Base-by-base conservation (phyloP, 495 filamentous ascomycete genomes). In the Daldinia decipiens region DNA sequence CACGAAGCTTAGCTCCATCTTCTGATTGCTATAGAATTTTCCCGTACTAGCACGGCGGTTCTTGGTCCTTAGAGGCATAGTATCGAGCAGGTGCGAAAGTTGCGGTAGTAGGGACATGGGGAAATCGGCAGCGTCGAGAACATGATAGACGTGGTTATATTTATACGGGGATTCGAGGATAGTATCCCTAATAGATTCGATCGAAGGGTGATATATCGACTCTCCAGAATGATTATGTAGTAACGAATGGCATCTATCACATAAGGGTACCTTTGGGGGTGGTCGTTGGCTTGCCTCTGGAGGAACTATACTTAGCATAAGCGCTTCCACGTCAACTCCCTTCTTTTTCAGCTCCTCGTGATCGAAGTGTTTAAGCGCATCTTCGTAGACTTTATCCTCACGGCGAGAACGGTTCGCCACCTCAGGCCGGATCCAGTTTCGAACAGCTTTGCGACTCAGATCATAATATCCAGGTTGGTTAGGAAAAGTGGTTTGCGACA, bases 71-170 rank as follows among this genome's bases (percentile, higher is more conserved):
- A 92, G 84, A 9, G 89, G 87, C 56, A 88, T 83, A 1, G 90
- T 70, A 1, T 86, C 82, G 1, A 98, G 83, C 2, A 85, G 63
- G 0, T 78, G 68, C 4, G 80, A 76, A 9, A 88, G 77, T 45
- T 87, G 84, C 2, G 91, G 89, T 6, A 97, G 79, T 9, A 99
- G 77, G 1, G 95, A 97, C 84, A 99, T 89, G 21, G 95, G 95
- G 68, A 99, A 97, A 76, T 99, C 95, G 15, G 94, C 96, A 4
- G 95, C 95, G 74, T 99, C 95, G n/a, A 98, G 75, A n/a, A 99
- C 85, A 78, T 98, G 94, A 77, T 98, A 99, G 60, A 99, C 87
- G 72, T 97, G 94, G 76, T 98, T 98, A 69, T 90, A 82, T 74
- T 90, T 92, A 77, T 95, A 86, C 1, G 93, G 93, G 0, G 95